Evolutionary conservation across 2,329 filamentous ascomycete species (phyloP), one percentile per base, ranked within the genome.

Genomic region (Diaporthe aspalathi): DNA sequence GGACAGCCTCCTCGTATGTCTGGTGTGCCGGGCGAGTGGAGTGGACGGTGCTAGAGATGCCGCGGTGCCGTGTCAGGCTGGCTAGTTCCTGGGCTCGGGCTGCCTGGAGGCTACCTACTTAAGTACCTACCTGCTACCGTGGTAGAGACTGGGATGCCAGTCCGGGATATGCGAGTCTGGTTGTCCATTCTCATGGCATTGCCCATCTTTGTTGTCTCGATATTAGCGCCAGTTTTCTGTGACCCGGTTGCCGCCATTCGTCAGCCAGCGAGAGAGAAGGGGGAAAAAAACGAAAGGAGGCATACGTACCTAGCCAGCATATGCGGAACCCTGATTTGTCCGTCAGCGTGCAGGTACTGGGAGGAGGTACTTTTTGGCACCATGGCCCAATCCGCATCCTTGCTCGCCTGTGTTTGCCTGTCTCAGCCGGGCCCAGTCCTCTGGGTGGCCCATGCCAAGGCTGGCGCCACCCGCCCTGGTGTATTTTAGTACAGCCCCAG

Each of bases 391-490:
- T 47, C 35, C 38, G 53, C 47, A 35, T 68, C 35, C 35, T 38
- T 7, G 2, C 32, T 32, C 32, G 32, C 29, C 27, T 35, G 9
- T 9, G 32, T 9, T 9, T 35, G 32, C 32, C 9, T 73, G 71
- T 68, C 71, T 73, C 71, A 73, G 71, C 71, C 68, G 65, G 68
- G 56, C 71, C 71, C 71, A 71, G 52, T 67, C 40, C 68, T 68
- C 68, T 73, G 71, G 71, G 68, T 71, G 38, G 53, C 40, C 40
- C 43, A 49, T 49, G 60, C 60, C 60, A 60, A 68, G 67, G 32
- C 53, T 68, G 67, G 67, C 67, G 67, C 67, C 67, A 57, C 67
- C 67, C 67, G 60, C 67, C 67, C 53, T 68, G 67, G 67, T 35
- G 9, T 9, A n/a, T n/a, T n/a, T n/a, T n/a, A n/a, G 32, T 68